Evolutionary conservation across 768 basidiomycete genomes (phyloP).

Genomic region (Tephrocybe rancida): DNA sequence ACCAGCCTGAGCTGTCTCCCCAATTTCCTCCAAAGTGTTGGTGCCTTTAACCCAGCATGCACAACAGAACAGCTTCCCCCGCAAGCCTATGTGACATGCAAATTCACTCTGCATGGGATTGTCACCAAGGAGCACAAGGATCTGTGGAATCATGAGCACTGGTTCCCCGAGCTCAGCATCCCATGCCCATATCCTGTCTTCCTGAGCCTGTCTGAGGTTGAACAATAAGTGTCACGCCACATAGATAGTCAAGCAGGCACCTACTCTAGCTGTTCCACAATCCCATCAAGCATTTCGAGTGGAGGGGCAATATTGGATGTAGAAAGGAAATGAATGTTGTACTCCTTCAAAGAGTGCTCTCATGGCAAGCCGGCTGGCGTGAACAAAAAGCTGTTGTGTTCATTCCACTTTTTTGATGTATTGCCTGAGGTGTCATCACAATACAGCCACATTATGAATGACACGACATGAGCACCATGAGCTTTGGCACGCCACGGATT

Average conservation of each 20-base stretch:
- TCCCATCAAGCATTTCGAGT: constrained; percentile 33
- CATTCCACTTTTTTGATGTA: constrained; percentile 37
- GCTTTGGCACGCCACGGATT: neutral
- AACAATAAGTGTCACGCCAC: neutral
- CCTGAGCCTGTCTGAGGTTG: neutral
- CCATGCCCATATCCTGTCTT: constrained; percentile 39
- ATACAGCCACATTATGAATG: constrained; percentile 8
- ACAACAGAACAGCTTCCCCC: constrained; percentile 41
- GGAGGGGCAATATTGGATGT: constrained; percentile 34
- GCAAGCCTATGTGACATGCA: constrained; percentile 43
- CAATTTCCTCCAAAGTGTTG: no score
- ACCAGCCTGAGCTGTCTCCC: no score
- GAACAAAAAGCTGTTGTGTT: constrained; percentile 33
- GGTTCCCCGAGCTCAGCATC: constrained; percentile 29
- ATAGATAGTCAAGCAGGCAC: neutral
- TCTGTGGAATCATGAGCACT: constrained; percentile 28
- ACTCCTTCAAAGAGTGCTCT: constrained; percentile 21
- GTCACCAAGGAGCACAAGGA: constrained; percentile 40
- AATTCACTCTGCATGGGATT: constrained; percentile 52
- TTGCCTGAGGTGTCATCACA: constrained; percentile 28
- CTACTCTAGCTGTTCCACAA: constrained; percentile 26
- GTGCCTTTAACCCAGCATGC: constrained; percentile 37
- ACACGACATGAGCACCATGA: neutral
- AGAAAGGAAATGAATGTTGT: constrained; percentile 31
- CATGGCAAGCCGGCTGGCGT: constrained; percentile 29